Base-by-base conservation (phyloP, 106 monocot genomes). In the Acorus calamus region DNA sequence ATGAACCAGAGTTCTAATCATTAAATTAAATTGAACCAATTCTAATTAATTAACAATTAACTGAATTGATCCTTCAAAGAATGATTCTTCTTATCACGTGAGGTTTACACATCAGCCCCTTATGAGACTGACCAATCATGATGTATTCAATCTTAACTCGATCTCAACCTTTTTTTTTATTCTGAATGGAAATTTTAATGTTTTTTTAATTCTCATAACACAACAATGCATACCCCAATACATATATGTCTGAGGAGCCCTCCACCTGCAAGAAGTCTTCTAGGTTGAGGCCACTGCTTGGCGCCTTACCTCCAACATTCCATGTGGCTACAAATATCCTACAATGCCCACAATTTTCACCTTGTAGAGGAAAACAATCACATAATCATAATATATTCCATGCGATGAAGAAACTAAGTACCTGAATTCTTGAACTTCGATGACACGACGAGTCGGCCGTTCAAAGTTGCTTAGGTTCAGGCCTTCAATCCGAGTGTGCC, bases 321-420 rank as follows among this genome's bases (percentile, higher is more conserved):
- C 96, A 98, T 55, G 91, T 98, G 50, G 67, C 87, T n/a, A 87
- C 87, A 70, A 85, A 91, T 53, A 98, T 77, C 74, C 96, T 98
- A 77, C 69, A 67, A 61, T 45, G 72, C 6, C 0, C 48, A 51
- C 10, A 28, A 28, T 28, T 28, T 28, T 28, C 28, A 14, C 10
- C 7, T 62, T 43, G 5, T 46, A 55, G 44, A 8, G 46, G 51
- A 45, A 4, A n/a, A 11, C 3, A 56, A 14, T 4, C 10, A 51
- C 6, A 74, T 13, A 45, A 3, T 42, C 2, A 57, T 6, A 41
- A 6, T 44, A 11, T 55, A 13, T 7, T 12, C 7, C 45, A 56
- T 54, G 5, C 4, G 7, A 14, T 6, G 2, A 47, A 46, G 14
- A 52, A 53, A 44, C 46, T 7, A 2, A 14, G 51, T 73, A 87